Base-by-base conservation (phyloP, 768 basidiomycete genomes). In the Collybiopsis confluens region DNA sequence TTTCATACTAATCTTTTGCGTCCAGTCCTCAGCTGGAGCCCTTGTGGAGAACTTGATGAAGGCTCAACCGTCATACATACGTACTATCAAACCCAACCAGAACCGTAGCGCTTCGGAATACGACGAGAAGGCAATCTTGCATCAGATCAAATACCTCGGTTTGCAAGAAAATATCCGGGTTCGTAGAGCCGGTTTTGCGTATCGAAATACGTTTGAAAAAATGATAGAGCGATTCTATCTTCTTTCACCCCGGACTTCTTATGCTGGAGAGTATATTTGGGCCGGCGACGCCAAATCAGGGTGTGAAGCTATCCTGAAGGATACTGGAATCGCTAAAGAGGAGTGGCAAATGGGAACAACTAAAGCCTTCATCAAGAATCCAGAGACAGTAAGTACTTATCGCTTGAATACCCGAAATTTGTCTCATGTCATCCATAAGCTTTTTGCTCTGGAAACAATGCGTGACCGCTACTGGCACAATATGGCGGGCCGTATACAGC, bases 271-370 rank as follows among this genome's bases (percentile, higher is more conserved):
- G 69, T 99, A 99, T 67, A 99, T 82, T 33, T 99, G 97, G 97
- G 75, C 83, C 49, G 93, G 95, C 5, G 91, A 95, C 61, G 63
- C 93, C 11, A 86, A 87, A 66, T 89, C 92, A 3, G 97, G 92
- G 13, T 99, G 97, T 65, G 84, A 92, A 68, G 83, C 84, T 60
- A 98, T 99, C 56, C 73, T 99, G 48, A 90, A 82, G 58, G 97
- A 98, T 63, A 96, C 94, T 11, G 96, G 97, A 24, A 98, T 99
- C 61, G 82, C 91, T 5, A 88, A 83, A 62, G 96, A 98, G 47
- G 96, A 99, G 68, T 99, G 97, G 97, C 97, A 99, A 69, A 97
- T 98, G 95, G 97, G 97, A 50, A 83, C 88, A 3, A 97, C 95
- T 1, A 98, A 99, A 65, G 96, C 96, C 0, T 99, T 99, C 69